These are phyloP conservation scores for Phytopythium boreale DNA, from an alignment of 352 stramenopile species.

Conservation along the genomic window DNA sequence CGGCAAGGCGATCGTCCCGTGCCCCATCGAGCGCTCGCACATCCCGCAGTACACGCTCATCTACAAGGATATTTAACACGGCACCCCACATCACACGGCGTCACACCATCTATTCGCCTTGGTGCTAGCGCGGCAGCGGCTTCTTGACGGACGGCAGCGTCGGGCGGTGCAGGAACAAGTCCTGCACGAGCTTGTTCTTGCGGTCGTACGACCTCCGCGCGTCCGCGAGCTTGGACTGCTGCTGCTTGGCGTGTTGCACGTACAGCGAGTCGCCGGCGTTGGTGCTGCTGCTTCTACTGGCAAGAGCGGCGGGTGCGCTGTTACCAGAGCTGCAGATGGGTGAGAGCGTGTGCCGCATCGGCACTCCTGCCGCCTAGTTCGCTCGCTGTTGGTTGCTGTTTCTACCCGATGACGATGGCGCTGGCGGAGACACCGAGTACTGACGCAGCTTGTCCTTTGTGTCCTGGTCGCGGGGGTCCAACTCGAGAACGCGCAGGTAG, in stretches of 20 bases:
- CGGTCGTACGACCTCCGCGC: slow-evolving; percentile 44
- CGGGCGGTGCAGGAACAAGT: slow-evolving; percentile 50
- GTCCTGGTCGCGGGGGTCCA: slow-evolving; percentile 61
- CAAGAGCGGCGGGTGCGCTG: neutral
- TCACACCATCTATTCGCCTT: neutral
- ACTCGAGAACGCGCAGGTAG: slow-evolving; percentile 43
- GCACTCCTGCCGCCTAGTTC: neutral
- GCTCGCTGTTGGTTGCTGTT: slow-evolving; percentile 15
- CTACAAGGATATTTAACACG: slow-evolving; percentile 73
- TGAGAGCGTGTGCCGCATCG: neutral
- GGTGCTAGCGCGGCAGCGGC: slow-evolving; percentile 8
- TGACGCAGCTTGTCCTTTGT: slow-evolving; percentile 66
- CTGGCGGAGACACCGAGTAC: slow-evolving; percentile 29
- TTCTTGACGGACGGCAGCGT: slow-evolving; percentile 33
- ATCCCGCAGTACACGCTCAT: slow-evolving; percentile 83
- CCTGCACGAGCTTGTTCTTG: slow-evolving; percentile 54
- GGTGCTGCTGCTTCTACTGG: neutral
- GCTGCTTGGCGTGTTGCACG: slow-evolving; percentile 5
- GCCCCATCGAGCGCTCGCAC: slow-evolving; percentile 68
- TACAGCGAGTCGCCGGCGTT: neutral
- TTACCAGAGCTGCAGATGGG: neutral
- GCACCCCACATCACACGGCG: neutral
- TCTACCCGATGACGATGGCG: neutral
- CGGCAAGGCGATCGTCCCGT: slow-evolving; percentile 80
- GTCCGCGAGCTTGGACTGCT: slow-evolving; percentile 23